A percentile compares a stretch with the other conserved stretches of the same genome.
Conservation (phyloP, 805 yeast species). For the Candida taoyuanica region DNA sequence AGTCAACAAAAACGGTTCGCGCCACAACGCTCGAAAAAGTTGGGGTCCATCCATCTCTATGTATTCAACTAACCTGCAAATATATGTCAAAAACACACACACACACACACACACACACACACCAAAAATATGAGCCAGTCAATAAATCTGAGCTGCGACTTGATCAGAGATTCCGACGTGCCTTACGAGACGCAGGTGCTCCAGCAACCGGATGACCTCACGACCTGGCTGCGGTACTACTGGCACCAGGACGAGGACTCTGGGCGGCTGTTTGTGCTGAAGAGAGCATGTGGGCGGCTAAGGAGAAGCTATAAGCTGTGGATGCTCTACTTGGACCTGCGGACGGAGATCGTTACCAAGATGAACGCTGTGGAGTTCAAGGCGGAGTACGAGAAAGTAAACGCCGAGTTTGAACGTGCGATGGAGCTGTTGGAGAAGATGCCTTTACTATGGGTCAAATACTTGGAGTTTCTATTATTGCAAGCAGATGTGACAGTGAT, state of each 20-base stretch:
- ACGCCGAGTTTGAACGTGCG: slow-evolving; percentile 43
- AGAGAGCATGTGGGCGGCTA: slow-evolving; percentile 44
- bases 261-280: slow-evolving; percentile 40
- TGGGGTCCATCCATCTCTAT: too few relatives aligned
- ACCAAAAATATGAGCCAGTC: neutral
- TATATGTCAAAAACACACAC: too few relatives aligned
- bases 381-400: slow-evolving; percentile 33
- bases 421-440: slow-evolving; percentile 38
- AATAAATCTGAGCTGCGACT: slow-evolving; percentile 2
- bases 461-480: slow-evolving; percentile 38
- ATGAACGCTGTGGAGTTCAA: slow-evolving; percentile 29
- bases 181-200: slow-evolving; percentile 43
- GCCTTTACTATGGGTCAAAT: slow-evolving; percentile 50
- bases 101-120: too few relatives aligned
- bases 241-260: slow-evolving; percentile 28
- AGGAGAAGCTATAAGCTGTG: slow-evolving; percentile 50
- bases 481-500: slow-evolving; percentile 34
- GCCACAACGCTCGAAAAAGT: too few relatives aligned
- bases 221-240: slow-evolving; percentile 37
- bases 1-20: too few relatives aligned
- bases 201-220: slow-evolving; percentile 31
- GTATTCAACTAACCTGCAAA: too few relatives aligned
- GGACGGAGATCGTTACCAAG: slow-evolving; percentile 30
- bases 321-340: slow-evolving; percentile 42
- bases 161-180: slow-evolving; percentile 28